Base-by-base conservation (phyloP, 1,139 yeast species). In the Debaryomycetaceae sp. region DNA sequence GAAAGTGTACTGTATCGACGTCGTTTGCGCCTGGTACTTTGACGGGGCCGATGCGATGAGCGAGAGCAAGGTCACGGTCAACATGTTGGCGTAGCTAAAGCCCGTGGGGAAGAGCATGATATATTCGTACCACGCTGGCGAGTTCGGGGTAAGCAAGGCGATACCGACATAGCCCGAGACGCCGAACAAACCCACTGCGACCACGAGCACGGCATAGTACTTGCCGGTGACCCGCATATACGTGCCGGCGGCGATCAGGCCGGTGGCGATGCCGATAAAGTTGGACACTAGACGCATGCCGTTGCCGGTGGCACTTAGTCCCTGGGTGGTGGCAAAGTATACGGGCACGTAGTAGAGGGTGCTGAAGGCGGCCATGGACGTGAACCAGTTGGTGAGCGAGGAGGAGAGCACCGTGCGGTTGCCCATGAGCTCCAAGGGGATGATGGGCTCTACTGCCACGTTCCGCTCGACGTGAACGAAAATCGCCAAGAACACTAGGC, bases 211-310 rank as follows among this genome's bases (percentile, higher is more conserved):
- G 21, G 47, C 50, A 49, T 71, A 73, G 53, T 81, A 81, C 29
- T 62, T 67, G 4, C 93, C 93, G 1, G 87, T 77, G 23, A 45
- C 50, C 37, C 65, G 73, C 82, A 81, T 78, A 50, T 76, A 76
- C 27, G 62, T 34, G 2, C 93, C 93, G 10, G 85, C 69, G 13
- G 73, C 70, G 16, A 80, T 58, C 0, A 87, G 77, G 1, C 92
- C 92, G 27, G 59, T 31, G 1, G 85, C 70, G 7, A 74, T 74
- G n/a, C 82, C 81, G 29, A 77, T 49, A 47, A 79, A 79, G 48
- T 76, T 78, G 14, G 81, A 77, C 11, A 76, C 52, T 29, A 77
- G 55, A 36, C 86, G 62, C 35, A 63, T 52, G 4, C 92, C 90
- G 30, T 75, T 71, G 33, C 68, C 64, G 12, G 77, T 67, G 2